Evolutionary conservation across 768 basidiomycete genomes (phyloP).

Genomic region (Mycena vitilis): DNA sequence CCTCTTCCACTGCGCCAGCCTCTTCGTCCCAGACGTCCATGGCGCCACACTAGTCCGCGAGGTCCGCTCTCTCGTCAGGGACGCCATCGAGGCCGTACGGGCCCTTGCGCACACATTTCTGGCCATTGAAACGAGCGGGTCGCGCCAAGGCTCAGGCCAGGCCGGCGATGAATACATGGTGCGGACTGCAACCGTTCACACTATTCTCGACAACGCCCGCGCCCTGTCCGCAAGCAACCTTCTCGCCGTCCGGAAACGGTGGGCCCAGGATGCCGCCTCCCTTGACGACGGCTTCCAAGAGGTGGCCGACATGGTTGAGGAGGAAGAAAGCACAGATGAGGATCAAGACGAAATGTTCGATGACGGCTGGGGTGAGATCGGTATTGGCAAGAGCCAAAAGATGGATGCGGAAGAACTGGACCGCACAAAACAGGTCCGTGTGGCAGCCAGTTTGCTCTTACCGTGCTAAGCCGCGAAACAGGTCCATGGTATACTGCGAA

Average conservation of each 20-base stretch:
- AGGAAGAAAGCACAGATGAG: conserved; percentile 46
- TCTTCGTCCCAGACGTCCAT: conserved; percentile 54
- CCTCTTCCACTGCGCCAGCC: conserved; percentile 60
- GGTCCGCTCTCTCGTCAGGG: conserved; percentile 50
- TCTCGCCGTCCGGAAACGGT: conserved; percentile 65
- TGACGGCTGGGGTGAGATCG: conserved; percentile 78
- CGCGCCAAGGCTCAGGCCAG: conserved; percentile 37
- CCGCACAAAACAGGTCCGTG: conserved; percentile 67
- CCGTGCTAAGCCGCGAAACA: conserved; percentile 42
- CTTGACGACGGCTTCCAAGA: conserved; percentile 73
- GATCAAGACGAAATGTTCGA: conserved; percentile 46
- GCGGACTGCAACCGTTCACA: conserved; percentile 70
- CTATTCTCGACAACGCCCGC: conserved; percentile 65
- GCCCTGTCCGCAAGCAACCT: conserved; percentile 67
- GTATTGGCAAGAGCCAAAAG: conserved; percentile 56
- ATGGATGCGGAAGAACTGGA: conserved; percentile 64
- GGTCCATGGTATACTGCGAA: conserved; percentile 70
- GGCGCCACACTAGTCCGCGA: conserved; percentile 62
- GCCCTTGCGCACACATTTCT: conserved; percentile 59
- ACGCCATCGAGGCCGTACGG: conserved; percentile 57
- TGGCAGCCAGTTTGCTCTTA: not conserved
- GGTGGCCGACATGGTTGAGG: conserved; percentile 63
- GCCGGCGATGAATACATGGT: conserved; percentile 63
- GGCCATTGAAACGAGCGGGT: conserved; percentile 43
- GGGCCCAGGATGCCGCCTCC: conserved; percentile 63